These are phyloP conservation scores for Candida taoyuanica DNA, from an alignment of 805 yeast species.

Conservation along the genomic window DNA sequence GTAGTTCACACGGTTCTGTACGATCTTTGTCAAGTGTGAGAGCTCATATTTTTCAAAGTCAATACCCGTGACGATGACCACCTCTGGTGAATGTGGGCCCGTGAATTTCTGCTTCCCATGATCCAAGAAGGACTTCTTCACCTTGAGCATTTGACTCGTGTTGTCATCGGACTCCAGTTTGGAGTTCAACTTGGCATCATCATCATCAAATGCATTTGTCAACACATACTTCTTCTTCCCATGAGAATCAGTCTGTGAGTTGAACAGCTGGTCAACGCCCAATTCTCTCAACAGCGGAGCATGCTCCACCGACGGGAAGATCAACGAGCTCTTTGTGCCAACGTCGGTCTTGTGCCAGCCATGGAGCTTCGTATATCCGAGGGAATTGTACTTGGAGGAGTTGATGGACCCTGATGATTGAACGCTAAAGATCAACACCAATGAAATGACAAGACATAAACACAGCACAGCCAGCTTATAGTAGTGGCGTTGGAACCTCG, in stretches of 20 bases:
- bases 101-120: conserved; percentile 56
- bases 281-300: conserved; percentile 57
- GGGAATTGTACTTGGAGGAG: conserved; percentile 4
- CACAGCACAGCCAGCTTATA: conserved; percentile 13
- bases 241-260: conserved; percentile 42
- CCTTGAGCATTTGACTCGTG: conserved; percentile 34
- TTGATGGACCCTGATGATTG: not conserved
- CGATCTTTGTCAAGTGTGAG: conserved; percentile 58
- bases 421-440: conserved; percentile 9
- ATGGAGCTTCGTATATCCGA: conserved; percentile 31
- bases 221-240: conserved; percentile 32
- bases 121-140: conserved; percentile 55
- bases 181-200: conserved; percentile 35
- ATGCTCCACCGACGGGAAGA: conserved; percentile 74
- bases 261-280: conserved; percentile 47
- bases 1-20: conserved; percentile 85
- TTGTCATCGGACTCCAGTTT: conserved; percentile 29
- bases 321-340: conserved; percentile 46
- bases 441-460: conserved; percentile 3
- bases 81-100: conserved; percentile 46
- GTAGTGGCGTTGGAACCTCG: conserved; percentile 11
- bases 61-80: conserved; percentile 72
- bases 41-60: conserved; percentile 66
- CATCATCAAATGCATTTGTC: conserved; percentile 35
- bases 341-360: conserved; percentile 44